Conservation (phyloP, 2,329 filamentous ascomycete species). For the Alternaria solani region DNA sequence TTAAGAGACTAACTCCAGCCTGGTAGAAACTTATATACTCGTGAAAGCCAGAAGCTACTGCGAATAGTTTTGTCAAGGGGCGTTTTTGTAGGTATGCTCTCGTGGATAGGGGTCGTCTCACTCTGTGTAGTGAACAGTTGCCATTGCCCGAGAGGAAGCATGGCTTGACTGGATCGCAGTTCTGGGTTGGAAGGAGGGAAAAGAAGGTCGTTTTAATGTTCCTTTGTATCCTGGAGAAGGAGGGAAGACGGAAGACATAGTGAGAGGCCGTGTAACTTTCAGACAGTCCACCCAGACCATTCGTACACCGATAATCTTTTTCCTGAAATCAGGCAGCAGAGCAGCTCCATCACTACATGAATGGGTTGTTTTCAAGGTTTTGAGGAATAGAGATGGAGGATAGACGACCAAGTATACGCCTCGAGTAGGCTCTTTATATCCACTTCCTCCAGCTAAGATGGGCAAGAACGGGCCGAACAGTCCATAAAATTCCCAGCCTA, state of each 20-base stretch:
- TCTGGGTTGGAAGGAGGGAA: no score
- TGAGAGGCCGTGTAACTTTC: background rate
- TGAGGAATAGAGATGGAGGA: no score
- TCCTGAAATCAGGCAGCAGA: no score
- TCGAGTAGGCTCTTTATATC: background rate
- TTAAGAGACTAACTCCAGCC: background rate
- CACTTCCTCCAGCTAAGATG: background rate
- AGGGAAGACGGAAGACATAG: no score
- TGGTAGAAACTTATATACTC: background rate
- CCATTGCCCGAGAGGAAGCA: background rate
- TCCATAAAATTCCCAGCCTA: rapidly evolving
- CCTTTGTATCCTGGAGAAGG: background rate
- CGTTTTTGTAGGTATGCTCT: background rate
- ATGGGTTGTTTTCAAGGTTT: no score
- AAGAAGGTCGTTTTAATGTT: rapidly evolving
- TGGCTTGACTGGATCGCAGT: background rate
- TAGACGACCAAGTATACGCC: no score
- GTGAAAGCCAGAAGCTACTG: background rate
- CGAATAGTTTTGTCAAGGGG: background rate
- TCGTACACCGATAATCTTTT: no score
- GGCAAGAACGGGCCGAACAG: background rate
- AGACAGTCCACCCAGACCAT: background rate
- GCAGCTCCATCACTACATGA: no score
- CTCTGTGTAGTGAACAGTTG: background rate
- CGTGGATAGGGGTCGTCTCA: background rate